phyloP scores from a whole-genome alignment of 345 rosid species.

The Gossypium thurberi region DNA sequence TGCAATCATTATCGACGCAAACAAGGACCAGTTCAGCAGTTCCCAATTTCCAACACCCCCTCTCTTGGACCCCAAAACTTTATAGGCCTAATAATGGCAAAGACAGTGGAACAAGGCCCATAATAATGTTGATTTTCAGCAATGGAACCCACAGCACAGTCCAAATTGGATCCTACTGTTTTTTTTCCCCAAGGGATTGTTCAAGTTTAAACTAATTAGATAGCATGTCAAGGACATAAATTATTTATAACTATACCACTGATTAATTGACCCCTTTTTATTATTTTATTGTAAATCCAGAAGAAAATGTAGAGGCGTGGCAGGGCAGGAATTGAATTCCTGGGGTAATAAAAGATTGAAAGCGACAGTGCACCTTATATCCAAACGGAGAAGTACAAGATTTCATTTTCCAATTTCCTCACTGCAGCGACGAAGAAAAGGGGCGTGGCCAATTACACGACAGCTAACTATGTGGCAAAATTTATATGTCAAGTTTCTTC shows the following conservation, averaged over 20 bases:
- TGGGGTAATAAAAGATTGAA: background rate
- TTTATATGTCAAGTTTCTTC: background rate
- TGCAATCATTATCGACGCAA: constrained; percentile 11
- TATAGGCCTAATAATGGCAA: constrained; percentile 2
- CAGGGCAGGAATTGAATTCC: background rate
- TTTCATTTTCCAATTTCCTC: constrained; percentile 10
- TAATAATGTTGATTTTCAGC: background rate
- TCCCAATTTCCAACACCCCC: background rate
- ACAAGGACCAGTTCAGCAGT: background rate
- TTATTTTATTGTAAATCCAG: background rate
- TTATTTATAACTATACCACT: too few species aligned
- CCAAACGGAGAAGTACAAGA: constrained; percentile 8
- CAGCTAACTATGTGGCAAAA: background rate
- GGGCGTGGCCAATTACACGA: constrained; percentile 2
- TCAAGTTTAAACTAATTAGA: too few species aligned
- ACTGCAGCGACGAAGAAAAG: background rate
- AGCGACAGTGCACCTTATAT: constrained; percentile 3
- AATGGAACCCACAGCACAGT: constrained; percentile 1
- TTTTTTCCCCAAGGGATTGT: too few species aligned
- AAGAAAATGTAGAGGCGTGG: background rate
- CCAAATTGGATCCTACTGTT: background rate
- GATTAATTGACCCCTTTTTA: too few species aligned
- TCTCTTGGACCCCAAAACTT: background rate
- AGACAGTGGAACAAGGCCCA: background rate
- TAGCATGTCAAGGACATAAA: too few species aligned